These are phyloP conservation scores for Middelhovenomyces tepae DNA, from an alignment of 805 yeast species.

Conservation along the genomic window DNA sequence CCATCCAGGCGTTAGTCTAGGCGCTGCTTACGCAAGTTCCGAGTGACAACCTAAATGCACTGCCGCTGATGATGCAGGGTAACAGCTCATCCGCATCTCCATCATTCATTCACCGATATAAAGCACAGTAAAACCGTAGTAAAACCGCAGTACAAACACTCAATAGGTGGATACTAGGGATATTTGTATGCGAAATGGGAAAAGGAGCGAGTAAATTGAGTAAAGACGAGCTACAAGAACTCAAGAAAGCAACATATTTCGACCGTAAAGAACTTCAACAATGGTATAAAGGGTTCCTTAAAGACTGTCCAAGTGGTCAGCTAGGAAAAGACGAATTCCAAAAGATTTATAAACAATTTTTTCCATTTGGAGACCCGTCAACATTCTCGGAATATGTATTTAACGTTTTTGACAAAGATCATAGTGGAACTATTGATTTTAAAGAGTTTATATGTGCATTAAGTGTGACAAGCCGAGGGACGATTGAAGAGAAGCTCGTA, in stretches of 20 bases:
- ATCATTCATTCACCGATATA: constrained; percentile 1
- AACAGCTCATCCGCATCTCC: no score
- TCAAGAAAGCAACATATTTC: constrained; percentile 81
- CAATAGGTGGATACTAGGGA: no score
- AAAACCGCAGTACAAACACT: not conserved
- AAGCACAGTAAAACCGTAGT: constrained; percentile 1
- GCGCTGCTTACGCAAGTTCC: no score
- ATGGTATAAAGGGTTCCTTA: constrained; percentile 93
- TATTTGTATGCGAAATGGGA: constrained; percentile 57
- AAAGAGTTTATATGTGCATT: constrained; percentile 86
- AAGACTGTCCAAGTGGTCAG: constrained; percentile 92
- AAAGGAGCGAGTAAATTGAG: constrained; percentile 88
- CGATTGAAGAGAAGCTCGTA: constrained; percentile 68
- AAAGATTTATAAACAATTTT: constrained; percentile 89
- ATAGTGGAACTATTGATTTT: constrained; percentile 76
- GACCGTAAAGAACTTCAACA: constrained; percentile 92
- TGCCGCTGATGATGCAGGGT: no score
- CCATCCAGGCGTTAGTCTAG: no score
- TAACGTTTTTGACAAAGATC: constrained; percentile 78
- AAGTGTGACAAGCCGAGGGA: constrained; percentile 79
- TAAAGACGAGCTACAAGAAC: constrained; percentile 76
- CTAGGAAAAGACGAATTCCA: constrained; percentile 79
- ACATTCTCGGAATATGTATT: constrained; percentile 85
- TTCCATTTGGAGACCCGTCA: constrained; percentile 96
- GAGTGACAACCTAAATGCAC: no score